These are phyloP conservation scores for Zhuliangozyma parablackwelliae DNA, from an alignment of 1,139 yeast genomes.

Conservation along the genomic window DNA sequence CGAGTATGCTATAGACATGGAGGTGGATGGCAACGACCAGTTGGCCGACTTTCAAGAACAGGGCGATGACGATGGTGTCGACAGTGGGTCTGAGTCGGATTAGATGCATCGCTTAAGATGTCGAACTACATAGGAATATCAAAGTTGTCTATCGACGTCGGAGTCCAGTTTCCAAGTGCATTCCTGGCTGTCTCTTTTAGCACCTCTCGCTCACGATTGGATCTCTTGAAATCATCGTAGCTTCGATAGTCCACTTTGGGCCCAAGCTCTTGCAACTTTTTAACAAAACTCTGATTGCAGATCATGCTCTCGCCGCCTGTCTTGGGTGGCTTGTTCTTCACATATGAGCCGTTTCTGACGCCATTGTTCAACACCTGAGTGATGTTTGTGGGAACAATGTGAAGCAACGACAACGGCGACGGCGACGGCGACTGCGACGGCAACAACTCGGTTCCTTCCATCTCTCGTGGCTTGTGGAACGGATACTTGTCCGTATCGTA, in stretches of 20 bases:
- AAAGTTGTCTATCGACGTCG: conserved; percentile 32
- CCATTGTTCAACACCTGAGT: conserved; percentile 50
- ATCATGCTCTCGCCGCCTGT: conserved; percentile 42
- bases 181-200: conserved; percentile 20
- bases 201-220: conserved; percentile 17
- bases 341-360: conserved; percentile 46
- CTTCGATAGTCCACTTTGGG: conserved; percentile 5
- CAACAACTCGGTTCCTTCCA: conserved; percentile 3
- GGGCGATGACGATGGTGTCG: conserved; percentile 26
- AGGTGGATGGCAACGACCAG: conserved; percentile 26
- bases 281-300: conserved; percentile 26
- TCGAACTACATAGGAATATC: conserved; percentile 2
- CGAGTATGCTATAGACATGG: conserved; percentile 60
- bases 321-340: conserved; percentile 42
- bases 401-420: conserved; percentile 32
- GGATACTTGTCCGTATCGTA: conserved; percentile 22
- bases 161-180: conserved; percentile 28
- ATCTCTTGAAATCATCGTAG: conserved; percentile 26
- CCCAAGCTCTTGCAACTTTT: conserved; percentile 9
- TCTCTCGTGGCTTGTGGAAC: conserved; percentile 18
- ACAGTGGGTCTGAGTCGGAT: conserved; percentile 34
- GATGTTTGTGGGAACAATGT: conserved; percentile 20
- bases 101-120: conserved; percentile 5
- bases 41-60: conserved; percentile 18
- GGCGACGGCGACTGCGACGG: conserved; percentile 15